Base-by-base conservation (phyloP, 1,139 yeast species). In the Pichia sp. region DNA sequence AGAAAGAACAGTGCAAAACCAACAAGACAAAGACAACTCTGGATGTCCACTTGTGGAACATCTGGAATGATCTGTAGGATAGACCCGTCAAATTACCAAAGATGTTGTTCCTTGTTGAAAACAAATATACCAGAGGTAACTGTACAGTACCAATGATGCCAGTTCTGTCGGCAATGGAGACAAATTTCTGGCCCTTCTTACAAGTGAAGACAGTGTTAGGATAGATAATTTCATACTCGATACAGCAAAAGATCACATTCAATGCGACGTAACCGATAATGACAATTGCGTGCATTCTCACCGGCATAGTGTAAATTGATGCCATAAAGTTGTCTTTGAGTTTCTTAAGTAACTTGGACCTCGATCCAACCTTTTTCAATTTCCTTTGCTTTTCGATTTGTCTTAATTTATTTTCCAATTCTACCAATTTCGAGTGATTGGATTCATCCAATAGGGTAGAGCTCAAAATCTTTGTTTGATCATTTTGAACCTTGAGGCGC, bases 81-180 rank as follows among this genome's bases (percentile, higher is more conserved):
- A 81, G 68, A 17, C 81, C 73, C 0, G 85, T 77, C 6, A 74
- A 33, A 60, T 66, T 62, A 41, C 72, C 68, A 26, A 78, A 52
- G 35, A 77, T 56, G 51, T 78, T 78, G 52, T 78, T 80, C 44
- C 87, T 62, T 0, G 83, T 77, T 0, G 78, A 79, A 57, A 78
- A 75, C 27, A 77, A 48, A 29, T 74, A 63, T 19, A 77, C 49
- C 11, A 76, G 47, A 0, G 87, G 86, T 47, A 75, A 52, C 47
- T 75, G 64, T 19, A 68, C 66, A 31, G 77, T 67, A 3, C 75
- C 67, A 27, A 79, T 52, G 22, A 77, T 65, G 22, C 85, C 82
- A 0, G 80, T 58, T 43, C 88, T 63, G 34, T 74, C 80, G 1
- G 82, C 83, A 41, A 68, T 55, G 69, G 77, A 47, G 21, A 58